phyloP scores from a whole-genome alignment of 208 protist species.

The Porcisia hertigi region DNA sequence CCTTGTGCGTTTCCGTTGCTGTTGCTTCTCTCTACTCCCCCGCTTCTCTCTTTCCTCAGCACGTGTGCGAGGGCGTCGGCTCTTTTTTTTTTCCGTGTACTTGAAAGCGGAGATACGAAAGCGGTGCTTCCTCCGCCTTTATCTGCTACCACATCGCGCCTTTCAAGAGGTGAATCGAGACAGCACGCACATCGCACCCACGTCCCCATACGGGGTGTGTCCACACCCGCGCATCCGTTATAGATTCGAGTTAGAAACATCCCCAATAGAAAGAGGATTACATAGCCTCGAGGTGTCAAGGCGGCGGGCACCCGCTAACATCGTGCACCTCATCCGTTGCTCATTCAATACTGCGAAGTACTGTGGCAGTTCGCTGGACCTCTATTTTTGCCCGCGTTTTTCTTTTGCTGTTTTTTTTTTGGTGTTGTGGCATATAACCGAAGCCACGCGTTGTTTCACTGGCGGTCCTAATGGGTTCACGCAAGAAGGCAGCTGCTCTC shows the following conservation, averaged over 20 bases:
- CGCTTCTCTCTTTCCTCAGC: not conserved
- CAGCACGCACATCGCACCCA: not conserved
- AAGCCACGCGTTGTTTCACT: not conserved
- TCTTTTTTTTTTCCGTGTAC: not conserved
- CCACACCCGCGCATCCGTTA: not conserved
- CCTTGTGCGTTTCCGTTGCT: not conserved
- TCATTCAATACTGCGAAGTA: not conserved
- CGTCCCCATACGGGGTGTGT: too few relatives aligned
- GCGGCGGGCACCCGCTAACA: not conserved
- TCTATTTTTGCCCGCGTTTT: not conserved
- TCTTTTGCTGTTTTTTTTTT: not conserved
- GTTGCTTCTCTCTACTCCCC: not conserved
- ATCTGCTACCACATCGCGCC: not conserved
- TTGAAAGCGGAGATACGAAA: not conserved
- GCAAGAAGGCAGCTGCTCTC: not conserved
- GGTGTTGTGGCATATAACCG: not conserved
- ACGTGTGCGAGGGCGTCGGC: not conserved
- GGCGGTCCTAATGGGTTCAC: constrained; percentile 15
- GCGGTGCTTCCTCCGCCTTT: not conserved
- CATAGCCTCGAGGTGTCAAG: not conserved
- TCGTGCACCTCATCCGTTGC: not conserved
- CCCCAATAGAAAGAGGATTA: not conserved
- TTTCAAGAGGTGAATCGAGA: too few relatives aligned
- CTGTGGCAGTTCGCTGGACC: not conserved
- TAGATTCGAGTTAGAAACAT: constrained; percentile 3